phyloP scores from a whole-genome alignment of 2,329 filamentous ascomycete species.

The Apiospora saccharicola region DNA sequence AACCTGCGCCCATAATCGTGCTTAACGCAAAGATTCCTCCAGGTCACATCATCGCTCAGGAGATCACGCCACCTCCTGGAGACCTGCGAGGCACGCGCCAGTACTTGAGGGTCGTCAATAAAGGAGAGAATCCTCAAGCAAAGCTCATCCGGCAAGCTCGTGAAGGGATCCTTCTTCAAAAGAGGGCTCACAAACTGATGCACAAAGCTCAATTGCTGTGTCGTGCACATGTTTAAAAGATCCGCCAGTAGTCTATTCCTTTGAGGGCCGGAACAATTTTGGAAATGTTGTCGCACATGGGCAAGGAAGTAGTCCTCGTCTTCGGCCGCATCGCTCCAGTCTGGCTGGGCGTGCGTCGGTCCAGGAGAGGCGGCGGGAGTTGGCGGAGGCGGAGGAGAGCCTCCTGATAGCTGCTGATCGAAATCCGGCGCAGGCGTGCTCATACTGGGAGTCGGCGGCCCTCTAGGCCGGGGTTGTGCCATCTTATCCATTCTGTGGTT shows the following conservation, averaged over 20 bases:
- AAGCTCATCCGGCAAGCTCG: constrained; percentile 88
- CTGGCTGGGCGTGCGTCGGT: constrained; percentile 66
- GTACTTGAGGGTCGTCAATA: constrained; percentile 93
- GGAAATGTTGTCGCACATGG: constrained; percentile 82
- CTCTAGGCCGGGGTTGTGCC: constrained; percentile 58
- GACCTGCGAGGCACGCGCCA: constrained; percentile 94
- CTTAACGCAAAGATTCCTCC: constrained; percentile 97
- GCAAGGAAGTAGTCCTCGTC: constrained; percentile 85
- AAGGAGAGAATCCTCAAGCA: constrained; percentile 93
- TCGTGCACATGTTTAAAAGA: constrained; percentile 92
- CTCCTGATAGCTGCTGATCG: constrained; percentile 66
- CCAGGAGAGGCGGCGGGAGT: constrained; percentile 72
- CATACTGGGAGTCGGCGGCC: constrained; percentile 72
- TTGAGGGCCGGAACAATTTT: constrained; percentile 76
- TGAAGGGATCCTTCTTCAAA: constrained; percentile 96
- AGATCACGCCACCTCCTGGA: constrained; percentile 93
- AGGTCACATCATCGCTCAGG: constrained; percentile 94
- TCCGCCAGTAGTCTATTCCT: constrained; percentile 85
- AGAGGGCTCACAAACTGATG: constrained; percentile 94
- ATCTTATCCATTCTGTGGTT: constrained; percentile 63
- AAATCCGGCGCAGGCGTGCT: constrained; percentile 69
- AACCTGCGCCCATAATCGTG: constrained; percentile 79
- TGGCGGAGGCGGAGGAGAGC: constrained; percentile 69
- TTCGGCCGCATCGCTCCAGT: constrained; percentile 80
- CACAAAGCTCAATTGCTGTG: constrained; percentile 93